Evolutionary conservation across 768 basidiomycete species (phyloP).

Genomic region (Phallus indusiatus): DNA sequence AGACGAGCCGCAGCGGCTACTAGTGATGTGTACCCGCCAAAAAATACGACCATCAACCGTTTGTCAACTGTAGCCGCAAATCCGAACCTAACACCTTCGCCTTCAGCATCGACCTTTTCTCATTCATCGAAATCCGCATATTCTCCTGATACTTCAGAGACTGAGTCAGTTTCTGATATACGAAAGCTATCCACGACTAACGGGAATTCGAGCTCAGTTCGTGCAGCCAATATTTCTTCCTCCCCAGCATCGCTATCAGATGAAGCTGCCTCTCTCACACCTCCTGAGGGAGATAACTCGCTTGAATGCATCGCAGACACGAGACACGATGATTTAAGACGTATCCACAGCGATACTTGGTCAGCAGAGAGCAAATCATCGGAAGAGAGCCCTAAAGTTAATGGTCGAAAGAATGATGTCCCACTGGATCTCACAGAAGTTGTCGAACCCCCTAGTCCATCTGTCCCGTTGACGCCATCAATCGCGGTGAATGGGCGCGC

Average conservation of each 20-base stretch:
- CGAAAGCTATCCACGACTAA: neutral
- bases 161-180: neutral
- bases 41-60: neutral
- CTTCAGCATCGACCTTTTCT: neutral
- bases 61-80: neutral
- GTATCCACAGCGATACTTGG: neutral
- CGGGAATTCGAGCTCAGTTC: neutral
- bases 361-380: neutral
- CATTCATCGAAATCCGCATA: neutral
- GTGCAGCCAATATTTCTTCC: neutral
- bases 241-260: neutral
- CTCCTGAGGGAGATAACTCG: neutral
- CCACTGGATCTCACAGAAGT: no score
- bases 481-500: conserved; percentile 5
- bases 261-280: neutral
- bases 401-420: neutral
- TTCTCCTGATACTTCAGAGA: neutral
- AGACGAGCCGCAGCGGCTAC: neutral
- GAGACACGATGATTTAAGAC: no score
- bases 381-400: neutral
- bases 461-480: neutral
- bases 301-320: no score
- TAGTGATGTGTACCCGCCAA: neutral
- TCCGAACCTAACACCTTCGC: neutral
- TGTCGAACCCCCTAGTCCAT: neutral